Evolutionary conservation across 1,139 yeast genomes (phyloP), one percentile per base, ranked within the genome.

Genomic region (Nakaseomyces glabratus): DNA sequence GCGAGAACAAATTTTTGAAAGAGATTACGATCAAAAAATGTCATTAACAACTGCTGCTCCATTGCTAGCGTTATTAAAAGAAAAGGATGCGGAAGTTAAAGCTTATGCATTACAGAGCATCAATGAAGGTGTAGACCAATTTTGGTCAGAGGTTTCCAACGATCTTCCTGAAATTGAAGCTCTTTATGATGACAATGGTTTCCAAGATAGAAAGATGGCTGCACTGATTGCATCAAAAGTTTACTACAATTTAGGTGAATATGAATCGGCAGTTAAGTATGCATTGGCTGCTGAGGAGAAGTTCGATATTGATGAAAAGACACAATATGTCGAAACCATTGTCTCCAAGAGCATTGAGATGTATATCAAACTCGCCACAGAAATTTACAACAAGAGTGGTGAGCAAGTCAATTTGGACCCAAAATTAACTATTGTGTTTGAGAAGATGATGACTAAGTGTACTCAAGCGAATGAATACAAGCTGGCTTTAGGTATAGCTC

Each of bases 141-240:
- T 85, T 46, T 90, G 99, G 99, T 88, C 97, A 3, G 98, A 90
- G 65, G 82, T 93, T 41, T 95, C 98, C 42, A 93, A 90, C 61
- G 78, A 73, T 55, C 74, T 90, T 46, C 68, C 84, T 31, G 90
- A 82, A 42, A 68, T 85, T 53, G 98, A 90, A 63, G 95, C 85
- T 45, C 67, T 90, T 36, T 86, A 81, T 53, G 98, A 90, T 61
- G 95, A 90, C 58, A 70, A 72, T 39, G 61, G 70, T 11, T 90
- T 88, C 58, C 74, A 78, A 33, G 75, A 80, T 42, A 74, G 94
- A 48, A 65, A 74, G 37, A 69, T 90, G 53, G 98, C 97, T 3
- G 98, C 98, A 3, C 68, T 90, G 44, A 74, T 90, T 44, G 90
- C 90, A 6, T 85, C 97, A 19, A 90, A 90, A 61, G 94, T 90